These are phyloP conservation scores for Plectranthus barbatus DNA, from an alignment of 257 asterid species.

Conservation along the genomic window DNA sequence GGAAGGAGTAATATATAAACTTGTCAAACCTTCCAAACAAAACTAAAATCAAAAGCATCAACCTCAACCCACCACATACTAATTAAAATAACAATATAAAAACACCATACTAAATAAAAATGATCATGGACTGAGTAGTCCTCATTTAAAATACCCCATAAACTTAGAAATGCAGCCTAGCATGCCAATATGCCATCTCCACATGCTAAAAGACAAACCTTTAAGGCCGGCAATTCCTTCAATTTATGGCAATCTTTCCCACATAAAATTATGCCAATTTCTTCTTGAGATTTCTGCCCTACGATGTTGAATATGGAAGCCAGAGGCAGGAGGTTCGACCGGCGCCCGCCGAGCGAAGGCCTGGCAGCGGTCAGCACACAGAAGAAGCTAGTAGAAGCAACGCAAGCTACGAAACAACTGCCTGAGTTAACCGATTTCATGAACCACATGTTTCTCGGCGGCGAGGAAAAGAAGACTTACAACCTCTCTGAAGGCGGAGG, in stretches of 20 bases:
- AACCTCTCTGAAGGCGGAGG: conserved; percentile 31
- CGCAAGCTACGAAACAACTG: neutral
- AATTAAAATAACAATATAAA: no score
- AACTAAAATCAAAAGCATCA: no score
- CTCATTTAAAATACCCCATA: no score
- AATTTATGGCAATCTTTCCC: conserved; percentile 4
- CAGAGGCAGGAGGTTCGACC: conserved; percentile 23
- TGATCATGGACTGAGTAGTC: no score
- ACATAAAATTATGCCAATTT: neutral
- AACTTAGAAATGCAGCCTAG: no score
- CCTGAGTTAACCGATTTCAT: conserved; percentile 49
- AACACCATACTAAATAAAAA: no score
- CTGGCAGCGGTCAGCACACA: conserved; percentile 16
- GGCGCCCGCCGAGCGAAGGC: conserved; percentile 13
- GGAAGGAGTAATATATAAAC: no score
- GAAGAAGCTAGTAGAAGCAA: conserved; percentile 20
- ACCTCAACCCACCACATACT: no score
- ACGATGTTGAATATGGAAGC: conserved; percentile 17
- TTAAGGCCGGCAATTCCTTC: conserved; percentile 32
- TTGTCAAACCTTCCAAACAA: no score
- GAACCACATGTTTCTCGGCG: conserved; percentile 69
- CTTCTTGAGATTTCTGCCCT: conserved; percentile 5
- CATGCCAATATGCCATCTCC: conserved; percentile 8
- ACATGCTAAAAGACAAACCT: conserved; percentile 21
- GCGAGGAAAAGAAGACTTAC: conserved; percentile 34